These are phyloP conservation scores for Diaporthe longicolla DNA, from an alignment of 2,329 filamentous ascomycete species.

Conservation along the genomic window DNA sequence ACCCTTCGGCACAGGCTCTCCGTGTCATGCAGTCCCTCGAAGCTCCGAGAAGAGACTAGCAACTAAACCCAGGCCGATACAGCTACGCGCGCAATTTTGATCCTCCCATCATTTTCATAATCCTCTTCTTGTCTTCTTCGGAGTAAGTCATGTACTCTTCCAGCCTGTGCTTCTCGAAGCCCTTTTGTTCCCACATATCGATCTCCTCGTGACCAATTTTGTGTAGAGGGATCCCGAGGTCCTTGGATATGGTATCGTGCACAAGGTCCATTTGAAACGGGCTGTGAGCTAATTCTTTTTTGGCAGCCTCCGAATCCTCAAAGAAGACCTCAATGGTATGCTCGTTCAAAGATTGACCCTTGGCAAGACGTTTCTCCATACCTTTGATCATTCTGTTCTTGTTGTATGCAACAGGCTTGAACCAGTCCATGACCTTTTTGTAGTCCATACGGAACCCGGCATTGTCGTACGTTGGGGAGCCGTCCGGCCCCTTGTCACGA, in stretches of 20 bases:
- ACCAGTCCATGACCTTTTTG: slow-evolving; percentile 17
- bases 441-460: slow-evolving; percentile 32
- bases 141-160: slow-evolving; percentile 44
- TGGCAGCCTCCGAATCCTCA: slow-evolving; percentile 3
- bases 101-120: slow-evolving; percentile 31
- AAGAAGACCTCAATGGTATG: slow-evolving; percentile 1
- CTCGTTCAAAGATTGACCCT: neutral
- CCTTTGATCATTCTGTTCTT: neutral
- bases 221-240: slow-evolving; percentile 46
- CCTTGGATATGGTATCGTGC: slow-evolving; percentile 47
- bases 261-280: neutral
- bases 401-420: neutral
- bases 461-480: neutral
- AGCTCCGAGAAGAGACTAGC: neutral
- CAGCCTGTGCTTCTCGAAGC: slow-evolving; percentile 45
- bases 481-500: slow-evolving; percentile 1
- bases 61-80: too few species aligned
- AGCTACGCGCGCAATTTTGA: slow-evolving; percentile 15
- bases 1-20: neutral
- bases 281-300: neutral
- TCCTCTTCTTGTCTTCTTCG: slow-evolving; percentile 43
- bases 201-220: slow-evolving; percentile 44
- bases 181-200: slow-evolving; percentile 44
- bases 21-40: neutral
- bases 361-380: slow-evolving; percentile 1